Evolutionary conservation across 176 grass and related monocot genomes (phyloP), one percentile per base, ranked within the genome.

Genomic region (Bromus sterilis): DNA sequence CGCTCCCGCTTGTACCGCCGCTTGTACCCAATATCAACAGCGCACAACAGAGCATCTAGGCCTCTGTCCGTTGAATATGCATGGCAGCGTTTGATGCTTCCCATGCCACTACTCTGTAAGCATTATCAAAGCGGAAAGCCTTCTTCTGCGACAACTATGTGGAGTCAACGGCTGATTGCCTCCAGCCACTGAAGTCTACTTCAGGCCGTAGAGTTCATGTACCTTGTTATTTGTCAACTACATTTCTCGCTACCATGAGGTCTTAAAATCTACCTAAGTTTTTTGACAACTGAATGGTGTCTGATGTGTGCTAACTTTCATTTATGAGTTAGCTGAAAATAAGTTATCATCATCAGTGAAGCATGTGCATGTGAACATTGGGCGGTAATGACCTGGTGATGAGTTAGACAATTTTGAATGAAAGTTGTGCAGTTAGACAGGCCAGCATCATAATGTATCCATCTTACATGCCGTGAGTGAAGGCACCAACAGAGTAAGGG

Each of bases 231-330:
- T 81, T 3, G 8, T n/a, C n/a, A 86, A 41, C 44, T 49, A 49
- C 5, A 49, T 49, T 49, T 16, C 5, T 49, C 46, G 41, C 30
- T 78, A 37, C 40, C 63, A 78, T n/a, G 11, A 56, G 8, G n/a
- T 68, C 34, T 67, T 44, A 11, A 44, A 57, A 42, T 67, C 40
- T 70, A 67, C 5, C 49, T 80, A 40, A 74, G n/a, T 66, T 1
- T 42, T 86, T 41, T 68, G 67, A 31, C 11, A 53, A 87, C 74
- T 60, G 35, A 75, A 62, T 81, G 30, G 11, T 76, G 49, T 49
- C 21, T 60, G 30, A 42, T 81, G 15, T 60, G 7, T 28, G n/a
- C 33, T 82, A 41, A 18, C 41, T 77, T 25, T 51, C 61, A 59
- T 56, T 44, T 76, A 5, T 5, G 2, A 41, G 34, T 35, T 56